Evolutionary conservation across 352 stramenopile genomes (phyloP).

Genomic region (Phytophthora ramorum): DNA sequence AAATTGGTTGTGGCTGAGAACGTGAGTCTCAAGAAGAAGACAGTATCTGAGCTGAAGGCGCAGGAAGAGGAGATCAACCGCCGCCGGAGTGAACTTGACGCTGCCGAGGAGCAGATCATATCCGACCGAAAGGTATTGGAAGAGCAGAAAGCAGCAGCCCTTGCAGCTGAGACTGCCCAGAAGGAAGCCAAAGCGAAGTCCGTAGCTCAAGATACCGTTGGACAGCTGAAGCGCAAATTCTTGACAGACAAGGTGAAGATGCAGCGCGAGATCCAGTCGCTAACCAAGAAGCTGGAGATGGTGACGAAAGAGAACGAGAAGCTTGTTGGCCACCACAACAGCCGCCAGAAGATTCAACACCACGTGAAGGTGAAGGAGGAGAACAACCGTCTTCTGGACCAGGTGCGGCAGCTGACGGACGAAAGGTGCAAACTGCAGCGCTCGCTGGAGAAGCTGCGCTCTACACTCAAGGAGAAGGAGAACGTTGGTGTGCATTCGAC

Average conservation of each 20-base stretch:
- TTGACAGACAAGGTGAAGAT: conserved; percentile 65
- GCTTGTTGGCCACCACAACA: conserved; percentile 82
- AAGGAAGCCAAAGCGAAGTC: conserved; percentile 43
- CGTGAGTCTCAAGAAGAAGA: conserved; percentile 28
- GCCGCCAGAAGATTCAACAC: conserved; percentile 85
- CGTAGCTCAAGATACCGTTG: conserved; percentile 30
- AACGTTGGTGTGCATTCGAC: conserved; percentile 53
- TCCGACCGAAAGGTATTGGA: conserved; percentile 34
- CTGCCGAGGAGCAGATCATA: conserved; percentile 28
- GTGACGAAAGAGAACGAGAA: conserved; percentile 72
- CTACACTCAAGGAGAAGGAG: conserved; percentile 73
- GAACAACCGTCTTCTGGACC: conserved; percentile 77
- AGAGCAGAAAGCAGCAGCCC: conserved; percentile 25
- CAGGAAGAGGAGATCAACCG: conserved; percentile 33
- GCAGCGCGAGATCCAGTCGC: conserved; percentile 40
- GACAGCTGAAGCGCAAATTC: conserved; percentile 49
- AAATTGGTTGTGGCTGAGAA: conserved; percentile 40
- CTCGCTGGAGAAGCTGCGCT: conserved; percentile 52
- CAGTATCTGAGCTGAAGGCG: conserved; percentile 27
- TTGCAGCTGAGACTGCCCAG: conserved; percentile 25
- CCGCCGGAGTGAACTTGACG: conserved; percentile 28
- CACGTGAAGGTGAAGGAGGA: conserved; percentile 86
- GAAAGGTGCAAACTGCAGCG: conserved; percentile 67
- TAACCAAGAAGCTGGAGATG: conserved; percentile 54
- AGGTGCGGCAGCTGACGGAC: conserved; percentile 72